Evolutionary conservation across 2,329 filamentous ascomycete genomes (phyloP).

Genomic region (Talaromyces rugulosus): DNA sequence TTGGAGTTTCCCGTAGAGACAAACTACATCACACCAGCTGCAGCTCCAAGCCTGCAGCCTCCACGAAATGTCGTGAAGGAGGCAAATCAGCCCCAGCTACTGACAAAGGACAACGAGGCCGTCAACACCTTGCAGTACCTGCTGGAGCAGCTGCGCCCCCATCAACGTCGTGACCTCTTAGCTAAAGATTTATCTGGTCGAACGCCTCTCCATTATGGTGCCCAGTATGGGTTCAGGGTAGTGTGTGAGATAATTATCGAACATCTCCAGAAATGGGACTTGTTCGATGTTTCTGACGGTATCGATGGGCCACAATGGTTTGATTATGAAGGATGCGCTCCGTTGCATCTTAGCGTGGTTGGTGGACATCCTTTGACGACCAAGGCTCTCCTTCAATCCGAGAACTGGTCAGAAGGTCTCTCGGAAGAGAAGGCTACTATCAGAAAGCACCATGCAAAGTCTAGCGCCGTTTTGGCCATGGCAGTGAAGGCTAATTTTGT

Average conservation of each 20-base stretch:
- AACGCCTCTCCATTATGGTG: constrained; percentile 85
- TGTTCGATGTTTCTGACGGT: constrained; percentile 78
- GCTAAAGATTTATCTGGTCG: constrained; percentile 75
- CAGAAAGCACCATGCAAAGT: constrained; percentile 70
- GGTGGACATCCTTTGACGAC: constrained; percentile 87
- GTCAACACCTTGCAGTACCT: constrained; percentile 63
- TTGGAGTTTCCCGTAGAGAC: constrained; percentile 50
- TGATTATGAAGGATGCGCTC: constrained; percentile 85
- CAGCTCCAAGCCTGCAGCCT: constrained; percentile 61
- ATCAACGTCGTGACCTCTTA: constrained; percentile 65
- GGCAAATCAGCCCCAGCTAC: constrained; percentile 54
- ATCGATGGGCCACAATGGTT: constrained; percentile 89
- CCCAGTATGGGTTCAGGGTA: constrained; percentile 90
- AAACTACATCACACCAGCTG: constrained; percentile 75
- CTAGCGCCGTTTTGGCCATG: constrained; percentile 79
- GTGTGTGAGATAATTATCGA: constrained; percentile 83
- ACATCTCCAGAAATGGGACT: constrained; percentile 82
- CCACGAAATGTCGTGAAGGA: constrained; percentile 64
- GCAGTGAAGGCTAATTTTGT: constrained; percentile 85
- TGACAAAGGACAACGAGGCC: constrained; percentile 67
- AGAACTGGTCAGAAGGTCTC: constrained; percentile 62
- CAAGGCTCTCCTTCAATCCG: constrained; percentile 71
- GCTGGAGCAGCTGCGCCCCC: constrained; percentile 63
- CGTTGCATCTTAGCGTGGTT: constrained; percentile 86
- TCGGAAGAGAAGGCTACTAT: constrained; percentile 54